These are phyloP conservation scores for Phaeolepiota aurea DNA, from an alignment of 768 basidiomycete species.

Conservation along the genomic window DNA sequence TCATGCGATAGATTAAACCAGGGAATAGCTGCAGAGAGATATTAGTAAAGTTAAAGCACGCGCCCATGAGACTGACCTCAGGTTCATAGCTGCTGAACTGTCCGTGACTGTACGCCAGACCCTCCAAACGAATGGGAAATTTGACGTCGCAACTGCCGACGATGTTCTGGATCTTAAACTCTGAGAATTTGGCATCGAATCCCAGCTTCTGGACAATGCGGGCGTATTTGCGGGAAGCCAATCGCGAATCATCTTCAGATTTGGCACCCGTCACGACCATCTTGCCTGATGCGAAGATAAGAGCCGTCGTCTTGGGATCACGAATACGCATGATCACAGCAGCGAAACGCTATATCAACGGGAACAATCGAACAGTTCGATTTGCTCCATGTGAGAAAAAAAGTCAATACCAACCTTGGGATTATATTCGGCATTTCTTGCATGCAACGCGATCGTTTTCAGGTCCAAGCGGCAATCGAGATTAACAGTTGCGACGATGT, in stretches of 20 bases:
- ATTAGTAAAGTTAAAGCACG: constrained; percentile 6
- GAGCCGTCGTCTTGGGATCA: constrained; percentile 97
- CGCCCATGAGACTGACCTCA: constrained; percentile 52
- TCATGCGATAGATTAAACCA: constrained; percentile 98
- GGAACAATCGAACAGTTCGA: constrained; percentile 57
- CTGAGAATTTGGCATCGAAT: constrained; percentile 98
- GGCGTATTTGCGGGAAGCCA: constrained; percentile 97
- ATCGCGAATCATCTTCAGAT: constrained; percentile 93
- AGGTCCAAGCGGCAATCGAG: constrained; percentile 93
- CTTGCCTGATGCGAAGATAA: constrained; percentile 99
- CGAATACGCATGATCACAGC: constrained; percentile 99
- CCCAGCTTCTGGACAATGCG: constrained; percentile 99
- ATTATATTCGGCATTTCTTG: constrained; percentile 98
- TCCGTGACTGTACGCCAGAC: constrained; percentile 94
- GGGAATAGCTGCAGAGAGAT: constrained; percentile 76
- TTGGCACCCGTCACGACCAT: constrained; percentile 99
- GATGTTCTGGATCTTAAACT: constrained; percentile 99
- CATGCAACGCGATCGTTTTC: constrained; percentile 97
- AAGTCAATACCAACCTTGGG: constrained; percentile 85
- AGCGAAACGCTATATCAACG: constrained; percentile 87
- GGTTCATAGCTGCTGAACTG: constrained; percentile 98
- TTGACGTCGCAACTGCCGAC: constrained; percentile 98
- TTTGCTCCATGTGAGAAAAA: constrained; percentile 38
- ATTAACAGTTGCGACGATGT: constrained; percentile 98
- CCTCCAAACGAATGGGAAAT: constrained; percentile 97